These are phyloP conservation scores for Fraxinus ornus DNA, from an alignment of 305 asterid genomes.

Conservation along the genomic window DNA sequence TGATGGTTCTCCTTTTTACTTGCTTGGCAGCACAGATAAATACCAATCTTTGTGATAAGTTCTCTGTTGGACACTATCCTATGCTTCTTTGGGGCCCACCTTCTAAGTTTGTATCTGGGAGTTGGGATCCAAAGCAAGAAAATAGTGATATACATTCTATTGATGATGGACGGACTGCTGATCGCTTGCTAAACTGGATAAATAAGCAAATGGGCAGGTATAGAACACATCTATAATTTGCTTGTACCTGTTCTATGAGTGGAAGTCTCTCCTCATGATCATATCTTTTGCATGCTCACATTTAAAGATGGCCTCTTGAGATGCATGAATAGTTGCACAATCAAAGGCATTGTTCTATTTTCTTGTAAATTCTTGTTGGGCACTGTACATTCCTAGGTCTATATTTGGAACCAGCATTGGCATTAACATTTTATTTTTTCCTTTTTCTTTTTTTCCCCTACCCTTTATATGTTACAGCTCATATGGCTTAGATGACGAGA, in stretches of 20 bases:
- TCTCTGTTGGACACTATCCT: slow-evolving; percentile 67
- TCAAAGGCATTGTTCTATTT: slow-evolving; percentile 5
- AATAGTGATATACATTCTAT: slow-evolving; percentile 52
- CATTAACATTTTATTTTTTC: background rate
- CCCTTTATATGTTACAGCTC: slow-evolving; percentile 43
- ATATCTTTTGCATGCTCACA: background rate
- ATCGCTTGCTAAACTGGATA: slow-evolving; percentile 66
- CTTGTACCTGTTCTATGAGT: slow-evolving; percentile 5
- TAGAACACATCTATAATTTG: slow-evolving; percentile 11
- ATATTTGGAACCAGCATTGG: slow-evolving; percentile 4
- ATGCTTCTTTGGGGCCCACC: slow-evolving; percentile 80
- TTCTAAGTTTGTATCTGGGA: slow-evolving; percentile 63
- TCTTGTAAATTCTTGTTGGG: background rate
- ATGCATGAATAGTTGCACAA: slow-evolving; percentile 10
- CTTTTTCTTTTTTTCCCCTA: background rate
- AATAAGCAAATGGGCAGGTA: slow-evolving; percentile 73
- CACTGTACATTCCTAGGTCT: background rate
- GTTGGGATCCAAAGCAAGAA: slow-evolving; percentile 63
- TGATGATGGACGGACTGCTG: slow-evolving; percentile 63
- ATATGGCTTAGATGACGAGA: slow-evolving; percentile 60
- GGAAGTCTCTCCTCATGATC: slow-evolving; percentile 4
- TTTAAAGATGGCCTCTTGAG: slow-evolving; percentile 15
- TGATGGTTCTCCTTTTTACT: slow-evolving; percentile 41
- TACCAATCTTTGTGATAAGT: slow-evolving; percentile 69
- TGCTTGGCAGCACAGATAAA: slow-evolving; percentile 89